Conservation (phyloP, 2,329 filamentous ascomycete species). For the Sclerotinia minor region DNA sequence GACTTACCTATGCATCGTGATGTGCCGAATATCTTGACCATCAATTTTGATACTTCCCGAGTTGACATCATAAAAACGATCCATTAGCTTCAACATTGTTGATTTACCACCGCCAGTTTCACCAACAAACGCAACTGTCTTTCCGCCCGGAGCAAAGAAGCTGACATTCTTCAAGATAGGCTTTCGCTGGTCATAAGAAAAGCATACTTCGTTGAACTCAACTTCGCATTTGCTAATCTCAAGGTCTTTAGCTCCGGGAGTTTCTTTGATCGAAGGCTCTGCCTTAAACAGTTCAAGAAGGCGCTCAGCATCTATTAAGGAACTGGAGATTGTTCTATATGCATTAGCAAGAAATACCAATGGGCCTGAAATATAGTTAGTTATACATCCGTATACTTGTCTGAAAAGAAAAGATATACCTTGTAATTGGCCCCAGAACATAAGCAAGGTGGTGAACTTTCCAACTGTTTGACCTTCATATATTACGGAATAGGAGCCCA, state of each 20-base stretch:
- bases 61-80: constrained; percentile 50
- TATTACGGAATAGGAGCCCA: constrained; percentile 37
- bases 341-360: constrained; percentile 46
- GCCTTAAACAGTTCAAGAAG: constrained; percentile 58
- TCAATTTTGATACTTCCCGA: constrained; percentile 45
- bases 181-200: constrained; percentile 43
- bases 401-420: constrained; percentile 38
- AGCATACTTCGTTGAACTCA: constrained; percentile 42
- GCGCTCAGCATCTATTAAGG: constrained; percentile 65
- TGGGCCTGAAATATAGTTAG: constrained; percentile 36
- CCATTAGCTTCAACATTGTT: constrained; percentile 47
- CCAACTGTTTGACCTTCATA: constrained; percentile 53
- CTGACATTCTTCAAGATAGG: constrained; percentile 42
- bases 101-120: constrained; percentile 49
- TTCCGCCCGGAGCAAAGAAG: constrained; percentile 43
- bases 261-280: constrained; percentile 55
- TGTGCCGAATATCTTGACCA: constrained; percentile 42
- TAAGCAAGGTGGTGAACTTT: constrained; percentile 63
- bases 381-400: constrained; percentile 6
- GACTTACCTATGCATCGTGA: constrained; percentile 51
- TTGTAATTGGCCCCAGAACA: constrained; percentile 60
- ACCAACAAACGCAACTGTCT: constrained; percentile 49
- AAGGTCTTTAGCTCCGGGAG: constrained; percentile 48
- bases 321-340: constrained; percentile 51
- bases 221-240: constrained; percentile 44